Evolutionary conservation across 257 asterid genomes (phyloP).

Genomic region (Solanum chiquidenum): DNA sequence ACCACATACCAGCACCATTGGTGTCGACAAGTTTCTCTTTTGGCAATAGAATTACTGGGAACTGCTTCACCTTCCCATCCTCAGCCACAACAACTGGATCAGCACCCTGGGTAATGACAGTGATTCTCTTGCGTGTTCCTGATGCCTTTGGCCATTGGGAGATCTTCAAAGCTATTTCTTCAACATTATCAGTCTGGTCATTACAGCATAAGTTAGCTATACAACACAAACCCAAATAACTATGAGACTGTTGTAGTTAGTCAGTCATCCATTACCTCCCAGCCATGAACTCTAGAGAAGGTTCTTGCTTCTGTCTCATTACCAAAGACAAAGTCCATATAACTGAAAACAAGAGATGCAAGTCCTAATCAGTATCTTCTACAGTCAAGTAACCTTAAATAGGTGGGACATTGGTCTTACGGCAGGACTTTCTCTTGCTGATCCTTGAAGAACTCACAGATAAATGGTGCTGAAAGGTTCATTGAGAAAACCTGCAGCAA

Average conservation of each 20-base stretch:
- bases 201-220: constrained; percentile 6
- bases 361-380: constrained; percentile 2
- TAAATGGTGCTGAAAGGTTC: constrained; percentile 94
- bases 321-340: constrained; percentile 73
- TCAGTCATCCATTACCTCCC: constrained; percentile 65
- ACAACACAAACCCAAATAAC: background rate
- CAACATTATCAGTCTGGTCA: constrained; percentile 76
- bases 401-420: constrained; percentile 32
- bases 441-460: constrained; percentile 92
- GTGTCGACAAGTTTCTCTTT: constrained; percentile 96
- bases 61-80: constrained; percentile 80
- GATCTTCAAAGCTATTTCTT: constrained; percentile 83
- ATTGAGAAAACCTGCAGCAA: constrained; percentile 51
- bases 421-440: constrained; percentile 62
- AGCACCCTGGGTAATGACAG: constrained; percentile 87
- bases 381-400: background rate
- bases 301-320: constrained; percentile 93
- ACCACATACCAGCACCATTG: constrained; percentile 51
- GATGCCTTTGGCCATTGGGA: constrained; percentile 92
- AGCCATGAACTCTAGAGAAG: constrained; percentile 87
- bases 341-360: constrained; percentile 35
- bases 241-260: background rate
- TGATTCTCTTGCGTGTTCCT: constrained; percentile 70
- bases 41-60: constrained; percentile 63
- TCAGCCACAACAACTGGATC: constrained; percentile 91